Conservation (phyloP, 2,329 filamentous ascomycete genomes). For the Myriosclerotinia scirpicola region DNA sequence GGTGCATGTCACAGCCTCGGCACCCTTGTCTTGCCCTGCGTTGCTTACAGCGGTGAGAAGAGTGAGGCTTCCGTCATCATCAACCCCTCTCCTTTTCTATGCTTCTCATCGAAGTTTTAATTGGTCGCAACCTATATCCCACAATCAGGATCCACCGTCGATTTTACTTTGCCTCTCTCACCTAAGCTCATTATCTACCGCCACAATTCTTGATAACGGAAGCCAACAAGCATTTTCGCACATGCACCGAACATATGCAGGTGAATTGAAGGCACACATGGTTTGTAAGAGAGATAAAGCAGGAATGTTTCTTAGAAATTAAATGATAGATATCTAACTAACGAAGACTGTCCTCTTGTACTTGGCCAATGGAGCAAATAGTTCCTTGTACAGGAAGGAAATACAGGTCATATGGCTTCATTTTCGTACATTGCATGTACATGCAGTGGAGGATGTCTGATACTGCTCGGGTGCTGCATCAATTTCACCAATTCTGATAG, state of each 20-base stretch:
- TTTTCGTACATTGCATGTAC: not conserved
- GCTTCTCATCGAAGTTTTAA: not conserved
- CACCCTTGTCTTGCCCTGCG: constrained; percentile 16
- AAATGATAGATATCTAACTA: not conserved
- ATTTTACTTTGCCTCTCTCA: constrained; percentile 11
- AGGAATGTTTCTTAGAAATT: not conserved
- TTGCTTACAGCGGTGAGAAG: constrained; percentile 23
- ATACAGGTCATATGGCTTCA: not conserved
- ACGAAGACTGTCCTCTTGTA: not conserved
- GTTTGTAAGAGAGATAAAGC: not conserved
- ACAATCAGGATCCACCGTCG: not conserved
- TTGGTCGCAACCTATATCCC: constrained; percentile 5
- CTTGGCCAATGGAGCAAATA: not conserved
- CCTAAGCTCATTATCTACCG: not conserved
- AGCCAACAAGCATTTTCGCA: not conserved
- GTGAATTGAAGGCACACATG: not conserved
- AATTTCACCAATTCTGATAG: not conserved
- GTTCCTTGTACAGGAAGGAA: not conserved
- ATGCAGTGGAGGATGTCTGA: not conserved
- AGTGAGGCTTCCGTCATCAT: constrained; percentile 22
- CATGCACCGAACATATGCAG: not conserved
- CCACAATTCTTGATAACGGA: not conserved
- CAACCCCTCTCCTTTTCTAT: not conserved
- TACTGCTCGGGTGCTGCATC: not conserved
- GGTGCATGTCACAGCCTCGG: constrained; percentile 15